Evolutionary conservation across 2,329 filamentous ascomycete genomes (phyloP), one percentile per base, ranked within the genome.

Genomic region (Tolypocladium endophyticum): DNA sequence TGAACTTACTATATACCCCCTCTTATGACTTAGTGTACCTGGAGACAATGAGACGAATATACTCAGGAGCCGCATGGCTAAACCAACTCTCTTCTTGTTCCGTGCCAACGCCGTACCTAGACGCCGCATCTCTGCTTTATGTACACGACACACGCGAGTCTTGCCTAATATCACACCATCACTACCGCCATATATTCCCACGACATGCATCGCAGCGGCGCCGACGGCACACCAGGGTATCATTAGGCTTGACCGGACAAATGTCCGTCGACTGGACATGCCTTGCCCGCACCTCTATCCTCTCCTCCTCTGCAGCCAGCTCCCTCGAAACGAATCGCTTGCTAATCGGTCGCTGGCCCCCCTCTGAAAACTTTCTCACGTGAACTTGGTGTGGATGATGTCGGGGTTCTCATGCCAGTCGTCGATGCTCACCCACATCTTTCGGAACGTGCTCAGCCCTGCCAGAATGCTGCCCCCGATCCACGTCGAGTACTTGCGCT

Each of bases 361-460:
- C 39, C 39, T 54, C 11, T 33, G 16, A 2, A 33, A 12, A 9
- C 30, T n/a, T n/a, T 1, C 20, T 76, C 81, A 97, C 69, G 91
- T 92, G 75, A 97, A 96, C 77, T 96, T 97, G 71, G 91, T 94
- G 77, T 97, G 93, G 72, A 99, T 97, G 69, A 99, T 94, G 71
- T 99, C 93, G 23, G 94, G 94, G 72, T 99, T 96, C 82, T 99
- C 94, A 74, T 99, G 94, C 94, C 94, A 99, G 80, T 99, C 94
- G 72, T 97, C 94, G 72, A 96, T 93, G 76, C 92, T 96, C 70
- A 99, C 94, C 92, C 94, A 97, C 94, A 99, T 99, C 93, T 97
- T 99, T 80, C 93, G 88, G 78, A 99, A 99, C 59, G 94, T 99
- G 79, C 93, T 97, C 74, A 99, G 77, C 8, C 94, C 93, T 39